Percentiles rank a stretch among this genome's conserved stretches.
Evolutionary conservation across 1,139 yeast species (phyloP).

Genomic region (Lizanozyma gosingica): DNA sequence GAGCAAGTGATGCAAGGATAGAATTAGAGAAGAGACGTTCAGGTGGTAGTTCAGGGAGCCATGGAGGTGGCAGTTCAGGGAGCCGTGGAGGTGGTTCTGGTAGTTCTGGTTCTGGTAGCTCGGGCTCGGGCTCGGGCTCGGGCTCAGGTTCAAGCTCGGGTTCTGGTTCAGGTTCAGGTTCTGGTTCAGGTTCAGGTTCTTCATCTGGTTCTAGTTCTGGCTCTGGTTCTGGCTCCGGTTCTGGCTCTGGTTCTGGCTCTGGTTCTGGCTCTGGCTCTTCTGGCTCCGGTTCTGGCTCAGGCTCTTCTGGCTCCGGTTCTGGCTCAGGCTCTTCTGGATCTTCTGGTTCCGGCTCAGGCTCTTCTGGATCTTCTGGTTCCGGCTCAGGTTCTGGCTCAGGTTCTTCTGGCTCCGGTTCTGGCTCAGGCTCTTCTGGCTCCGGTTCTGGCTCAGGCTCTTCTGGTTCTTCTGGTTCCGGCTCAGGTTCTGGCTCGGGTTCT

Average conservation of each 20-base stretch:
- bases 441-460: background rate
- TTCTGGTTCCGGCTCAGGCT: background rate
- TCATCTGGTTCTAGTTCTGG: background rate
- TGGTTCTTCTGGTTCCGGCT: background rate
- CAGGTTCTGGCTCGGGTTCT: background rate
- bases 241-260: background rate
- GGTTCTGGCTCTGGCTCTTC: background rate
- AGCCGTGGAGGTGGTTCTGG: background rate
- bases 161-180: background rate
- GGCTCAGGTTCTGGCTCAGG: background rate
- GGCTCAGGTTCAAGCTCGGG: background rate
- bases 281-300: background rate
- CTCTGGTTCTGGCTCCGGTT: background rate
- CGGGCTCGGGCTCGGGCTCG: background rate
- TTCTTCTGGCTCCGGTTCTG: background rate
- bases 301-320: background rate
- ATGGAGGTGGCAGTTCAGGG: background rate
- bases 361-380: too few relatives aligned
- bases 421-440: background rate
- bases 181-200: background rate
- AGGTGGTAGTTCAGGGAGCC: background rate
- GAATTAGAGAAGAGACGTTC: background rate
- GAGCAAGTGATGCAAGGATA: too few relatives aligned
- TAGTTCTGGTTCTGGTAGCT: background rate
- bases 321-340: background rate